Conservation (phyloP, 179 eudicot species). For the Beta lomatogona region DNA sequence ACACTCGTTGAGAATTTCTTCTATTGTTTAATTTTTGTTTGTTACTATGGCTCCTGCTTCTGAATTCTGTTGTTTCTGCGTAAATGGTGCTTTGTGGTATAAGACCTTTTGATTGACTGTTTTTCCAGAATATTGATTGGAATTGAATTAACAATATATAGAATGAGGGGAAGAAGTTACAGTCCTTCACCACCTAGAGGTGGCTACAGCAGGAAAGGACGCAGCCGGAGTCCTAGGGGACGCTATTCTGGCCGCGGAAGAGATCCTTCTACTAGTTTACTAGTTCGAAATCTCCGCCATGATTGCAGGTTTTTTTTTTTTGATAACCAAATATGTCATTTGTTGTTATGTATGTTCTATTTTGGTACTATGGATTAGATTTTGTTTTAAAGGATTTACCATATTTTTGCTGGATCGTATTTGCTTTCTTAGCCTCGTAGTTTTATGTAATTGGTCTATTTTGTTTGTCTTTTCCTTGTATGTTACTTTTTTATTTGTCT, state of each 20-base stretch:
- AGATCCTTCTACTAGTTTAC: constrained; percentile 80
- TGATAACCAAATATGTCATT: neutral
- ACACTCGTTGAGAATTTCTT: too few relatives aligned
- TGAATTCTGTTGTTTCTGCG: neutral
- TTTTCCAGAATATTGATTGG: too few relatives aligned
- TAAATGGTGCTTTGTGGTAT: neutral
- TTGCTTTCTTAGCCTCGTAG: too few relatives aligned
- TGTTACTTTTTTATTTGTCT: neutral
- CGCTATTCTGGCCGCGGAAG: constrained; percentile 61
- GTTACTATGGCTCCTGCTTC: neutral
- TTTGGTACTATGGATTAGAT: neutral
- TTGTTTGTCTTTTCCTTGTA: neutral
- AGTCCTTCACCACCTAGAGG: constrained; percentile 88
- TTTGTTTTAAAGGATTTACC: neutral
- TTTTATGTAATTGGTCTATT: neutral
- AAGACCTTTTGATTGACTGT: too few relatives aligned
- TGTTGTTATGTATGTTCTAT: neutral
- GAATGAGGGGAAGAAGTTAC: constrained; percentile 84
- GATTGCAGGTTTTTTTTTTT: constrained; percentile 67
- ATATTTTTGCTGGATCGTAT: too few relatives aligned
- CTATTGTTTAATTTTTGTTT: too few relatives aligned
- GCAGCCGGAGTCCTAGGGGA: constrained; percentile 81
- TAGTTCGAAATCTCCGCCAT: constrained; percentile 84
- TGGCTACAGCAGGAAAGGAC: constrained; percentile 57
- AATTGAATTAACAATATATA: too few relatives aligned